Evolutionary conservation across 345 rosid species (phyloP).

Genomic region (Eucalyptus regnans): DNA sequence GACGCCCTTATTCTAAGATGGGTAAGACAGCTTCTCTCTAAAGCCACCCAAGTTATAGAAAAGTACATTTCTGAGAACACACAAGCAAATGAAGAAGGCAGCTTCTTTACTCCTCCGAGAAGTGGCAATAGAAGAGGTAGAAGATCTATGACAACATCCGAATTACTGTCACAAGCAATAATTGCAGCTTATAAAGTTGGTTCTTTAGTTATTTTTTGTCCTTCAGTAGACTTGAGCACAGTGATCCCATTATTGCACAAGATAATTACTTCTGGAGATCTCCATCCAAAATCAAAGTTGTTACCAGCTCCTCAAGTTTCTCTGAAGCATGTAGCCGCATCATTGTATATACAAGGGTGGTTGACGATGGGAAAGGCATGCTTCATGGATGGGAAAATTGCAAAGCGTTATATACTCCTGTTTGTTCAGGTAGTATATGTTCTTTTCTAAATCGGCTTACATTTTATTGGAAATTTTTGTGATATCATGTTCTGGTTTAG

Average conservation of each 20-base stretch:
- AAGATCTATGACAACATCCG: no score
- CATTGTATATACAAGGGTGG: conserved; percentile 82
- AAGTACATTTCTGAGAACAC: no score
- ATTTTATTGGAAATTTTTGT: neutral
- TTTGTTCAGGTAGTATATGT: conserved; percentile 62
- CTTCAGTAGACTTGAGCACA: conserved; percentile 53
- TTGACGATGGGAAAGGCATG: conserved; percentile 89
- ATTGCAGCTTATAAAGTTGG: no score
- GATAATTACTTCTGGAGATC: conserved; percentile 65
- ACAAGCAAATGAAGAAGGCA: no score
- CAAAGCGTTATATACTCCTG: conserved; percentile 75
- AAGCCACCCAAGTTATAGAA: no score
- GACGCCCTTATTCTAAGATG: no score
- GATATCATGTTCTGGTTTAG: neutral
- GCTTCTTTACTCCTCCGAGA: no score
- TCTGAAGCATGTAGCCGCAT: conserved; percentile 52
- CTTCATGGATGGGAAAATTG: conserved; percentile 75
- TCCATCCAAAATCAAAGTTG: conserved; percentile 50
- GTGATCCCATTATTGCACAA: conserved; percentile 60
- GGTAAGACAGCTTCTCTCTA: no score
- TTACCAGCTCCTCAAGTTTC: conserved; percentile 39
- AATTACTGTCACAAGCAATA: no score
- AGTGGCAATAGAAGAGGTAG: no score
- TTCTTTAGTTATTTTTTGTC: conserved; percentile 56
- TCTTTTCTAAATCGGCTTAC: neutral